These are phyloP conservation scores for Russula ochroleuca DNA, from an alignment of 768 basidiomycete species.

Conservation along the genomic window DNA sequence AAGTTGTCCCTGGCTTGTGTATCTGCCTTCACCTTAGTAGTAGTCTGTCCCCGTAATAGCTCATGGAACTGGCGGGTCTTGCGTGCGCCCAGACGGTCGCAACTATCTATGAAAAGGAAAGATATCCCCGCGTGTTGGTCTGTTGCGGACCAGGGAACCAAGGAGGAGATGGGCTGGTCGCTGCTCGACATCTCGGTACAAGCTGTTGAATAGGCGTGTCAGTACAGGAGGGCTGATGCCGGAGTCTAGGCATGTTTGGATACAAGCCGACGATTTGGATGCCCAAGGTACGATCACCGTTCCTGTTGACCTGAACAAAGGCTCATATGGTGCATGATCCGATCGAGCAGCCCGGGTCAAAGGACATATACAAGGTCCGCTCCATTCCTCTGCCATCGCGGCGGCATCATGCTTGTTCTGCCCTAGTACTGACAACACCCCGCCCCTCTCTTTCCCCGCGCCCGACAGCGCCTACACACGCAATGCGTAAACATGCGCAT, in stretches of 20 bases:
- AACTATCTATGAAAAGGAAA: conserved; percentile 64
- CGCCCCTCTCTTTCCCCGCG: neutral
- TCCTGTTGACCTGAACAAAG: neutral
- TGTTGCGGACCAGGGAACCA: conserved; percentile 98
- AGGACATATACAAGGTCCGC: conserved; percentile 83
- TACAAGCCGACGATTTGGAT: conserved; percentile 87
- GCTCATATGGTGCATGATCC: neutral
- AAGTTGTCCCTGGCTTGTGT: conserved; percentile 10
- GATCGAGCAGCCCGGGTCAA: conserved; percentile 69
- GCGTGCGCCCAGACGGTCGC: conserved; percentile 88
- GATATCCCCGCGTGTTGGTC: conserved; percentile 77
- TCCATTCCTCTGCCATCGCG: too few relatives aligned
- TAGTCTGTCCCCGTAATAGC: conserved; percentile 39
- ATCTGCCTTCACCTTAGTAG: neutral
- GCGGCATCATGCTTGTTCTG: too few relatives aligned
- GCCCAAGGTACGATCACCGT: conserved; percentile 66
- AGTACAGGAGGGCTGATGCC: neutral
- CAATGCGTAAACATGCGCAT: conserved; percentile 92
- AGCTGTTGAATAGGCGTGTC: too few relatives aligned
- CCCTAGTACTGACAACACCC: neutral
- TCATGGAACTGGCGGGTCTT: conserved; percentile 95
- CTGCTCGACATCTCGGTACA: conserved; percentile 85
- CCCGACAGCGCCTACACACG: conserved; percentile 61
- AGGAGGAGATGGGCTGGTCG: conserved; percentile 95
- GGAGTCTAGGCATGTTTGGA: conserved; percentile 76